Evolutionary conservation across 2,329 filamentous ascomycete species (phyloP).

Genomic region (Beauveria medogensis): DNA sequence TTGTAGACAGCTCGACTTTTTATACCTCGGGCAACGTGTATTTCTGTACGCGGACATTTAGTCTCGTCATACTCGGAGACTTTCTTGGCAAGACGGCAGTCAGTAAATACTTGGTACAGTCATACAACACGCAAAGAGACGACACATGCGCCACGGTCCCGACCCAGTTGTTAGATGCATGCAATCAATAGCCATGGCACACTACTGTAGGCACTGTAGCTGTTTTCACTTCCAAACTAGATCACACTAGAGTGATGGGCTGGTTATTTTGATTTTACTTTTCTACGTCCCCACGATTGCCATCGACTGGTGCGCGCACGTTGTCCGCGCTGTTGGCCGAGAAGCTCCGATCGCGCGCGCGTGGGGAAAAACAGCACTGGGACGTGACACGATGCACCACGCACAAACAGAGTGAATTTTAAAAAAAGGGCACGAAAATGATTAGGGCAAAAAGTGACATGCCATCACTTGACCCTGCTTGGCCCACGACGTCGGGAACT

Average conservation of each 20-base stretch:
- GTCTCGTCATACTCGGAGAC: background rate
- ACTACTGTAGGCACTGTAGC: conserved; percentile 12
- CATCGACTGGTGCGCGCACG: conserved; percentile 14
- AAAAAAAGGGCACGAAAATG: background rate
- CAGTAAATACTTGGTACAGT: background rate
- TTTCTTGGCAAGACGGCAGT: background rate
- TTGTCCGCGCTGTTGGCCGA: conserved; percentile 19
- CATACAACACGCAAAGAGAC: too few species aligned
- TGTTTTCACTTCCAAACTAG: background rate
- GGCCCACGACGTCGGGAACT: too few species aligned
- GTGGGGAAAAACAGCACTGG: background rate
- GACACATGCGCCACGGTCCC: too few species aligned
- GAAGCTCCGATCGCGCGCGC: conserved; percentile 15
- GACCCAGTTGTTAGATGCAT: background rate
- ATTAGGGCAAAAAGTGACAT: conserved; percentile 2
- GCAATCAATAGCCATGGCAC: background rate
- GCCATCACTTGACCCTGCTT: background rate
- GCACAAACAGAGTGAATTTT: background rate
- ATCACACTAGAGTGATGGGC: background rate
- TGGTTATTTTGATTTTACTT: background rate
- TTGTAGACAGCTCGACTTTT: background rate
- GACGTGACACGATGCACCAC: background rate
- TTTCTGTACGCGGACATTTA: too few species aligned
- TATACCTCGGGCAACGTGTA: background rate
- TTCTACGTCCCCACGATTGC: background rate